Evolutionary conservation across 1,284 basidiomycete species (phyloP), one percentile per base, ranked within the genome.

Genomic region (Peniophora sp.): DNA sequence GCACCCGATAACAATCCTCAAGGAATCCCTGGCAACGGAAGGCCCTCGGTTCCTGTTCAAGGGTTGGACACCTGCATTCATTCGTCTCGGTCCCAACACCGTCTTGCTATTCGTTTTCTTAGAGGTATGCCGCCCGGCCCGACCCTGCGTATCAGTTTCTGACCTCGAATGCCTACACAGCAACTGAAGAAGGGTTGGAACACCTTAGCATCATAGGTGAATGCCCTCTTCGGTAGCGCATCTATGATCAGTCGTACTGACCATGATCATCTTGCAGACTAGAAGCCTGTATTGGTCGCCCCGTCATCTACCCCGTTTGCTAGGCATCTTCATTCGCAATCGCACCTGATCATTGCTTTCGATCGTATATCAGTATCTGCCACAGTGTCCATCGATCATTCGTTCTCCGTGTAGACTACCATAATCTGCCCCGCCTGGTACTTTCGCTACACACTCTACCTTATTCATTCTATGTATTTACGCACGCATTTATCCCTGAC

Each of bases 1-100:
- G 2, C 69, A 66, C 15, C 69, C 79, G 3, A 41, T 78, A 20
- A 71, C 78, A 49, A 71, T 88, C 34, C 64, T 88, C 17, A 68
- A 65, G 24, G 69, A 65, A 34, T 85, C 85, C 1, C 65, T 88
- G 41, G 74, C 74, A 35, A 72, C 82, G 55, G 92, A 96, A 71
- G 92, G 93, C 0, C 74, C 83, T 1, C 71, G 75, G 55, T 93
- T 93, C 67, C 74, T 95, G 55, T 92, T 96, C 72, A 92, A 91
- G 63, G 88, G 92, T 34, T 90, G 90, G 90, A 86, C 86, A 14
- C 88, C 88, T 8, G 85, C 88, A 5, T 93, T 92, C 70, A 82
- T 87, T 57, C 81, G 91, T 52, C 70, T 93, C 35, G 89, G 86
- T 46, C 90, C 90, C 0, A 91, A 91, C 63, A 91, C 86, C 2